Evolutionary conservation across 345 rosid genomes (phyloP).

Genomic region (Euphorbia lathyris): DNA sequence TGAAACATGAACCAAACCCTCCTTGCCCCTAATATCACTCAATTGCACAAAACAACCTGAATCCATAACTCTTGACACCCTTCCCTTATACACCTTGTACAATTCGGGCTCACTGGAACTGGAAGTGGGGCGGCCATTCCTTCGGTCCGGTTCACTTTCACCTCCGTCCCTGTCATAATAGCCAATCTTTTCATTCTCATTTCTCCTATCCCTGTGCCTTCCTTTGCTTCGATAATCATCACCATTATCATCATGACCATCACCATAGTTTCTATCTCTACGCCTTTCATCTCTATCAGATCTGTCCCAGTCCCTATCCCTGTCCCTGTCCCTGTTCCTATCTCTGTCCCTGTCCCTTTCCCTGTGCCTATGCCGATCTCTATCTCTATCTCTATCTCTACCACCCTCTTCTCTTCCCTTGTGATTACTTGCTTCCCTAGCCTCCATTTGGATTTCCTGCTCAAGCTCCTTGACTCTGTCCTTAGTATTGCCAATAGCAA

Average conservation of each 20-base stretch:
- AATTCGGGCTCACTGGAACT: constrained; percentile 16
- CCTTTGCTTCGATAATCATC: constrained; percentile 20
- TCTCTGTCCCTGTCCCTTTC: constrained; percentile 13
- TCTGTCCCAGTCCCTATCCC: not conserved
- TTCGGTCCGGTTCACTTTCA: constrained; percentile 6
- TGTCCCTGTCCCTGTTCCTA: not conserved
- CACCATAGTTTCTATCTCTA: constrained; percentile 10
- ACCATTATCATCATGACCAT: constrained; percentile 9
- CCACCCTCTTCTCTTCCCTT: constrained; percentile 22
- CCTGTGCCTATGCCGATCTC: constrained; percentile 26
- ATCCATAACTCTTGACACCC: constrained; percentile 83
- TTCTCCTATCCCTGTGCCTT: constrained; percentile 16
- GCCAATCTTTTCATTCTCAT: constrained; percentile 7
- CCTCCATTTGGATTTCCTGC: constrained; percentile 56
- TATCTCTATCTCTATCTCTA: constrained; percentile 23
- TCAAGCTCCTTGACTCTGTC: constrained; percentile 74
- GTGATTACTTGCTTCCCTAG: constrained; percentile 28
- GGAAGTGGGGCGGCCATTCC: not conserved
- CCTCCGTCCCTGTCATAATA: constrained; percentile 1
- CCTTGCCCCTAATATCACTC: constrained; percentile 74
- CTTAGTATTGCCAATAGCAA: constrained; percentile 58
- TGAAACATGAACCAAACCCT: constrained; percentile 71
- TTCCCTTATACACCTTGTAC: constrained; percentile 64
- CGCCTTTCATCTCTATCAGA: not conserved
- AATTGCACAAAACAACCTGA: constrained; percentile 79